Conservation (phyloP, 176 grass and related monocot species). For the Aegilops tauschii region DNA sequence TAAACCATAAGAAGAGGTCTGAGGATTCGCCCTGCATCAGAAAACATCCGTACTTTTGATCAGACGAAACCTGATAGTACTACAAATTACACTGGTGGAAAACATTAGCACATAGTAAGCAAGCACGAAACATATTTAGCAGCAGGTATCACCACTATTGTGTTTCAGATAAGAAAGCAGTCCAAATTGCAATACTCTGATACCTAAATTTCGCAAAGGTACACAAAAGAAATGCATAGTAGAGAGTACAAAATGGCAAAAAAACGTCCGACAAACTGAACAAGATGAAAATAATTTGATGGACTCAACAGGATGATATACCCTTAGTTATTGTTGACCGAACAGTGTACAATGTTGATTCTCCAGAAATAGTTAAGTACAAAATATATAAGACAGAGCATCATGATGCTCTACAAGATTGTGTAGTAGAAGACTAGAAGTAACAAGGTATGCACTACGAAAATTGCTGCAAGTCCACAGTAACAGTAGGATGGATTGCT, state of each 20-base stretch:
- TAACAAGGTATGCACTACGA: background rate
- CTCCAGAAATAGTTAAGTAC: background rate
- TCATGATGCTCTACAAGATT: background rate
- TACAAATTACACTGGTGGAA: background rate
- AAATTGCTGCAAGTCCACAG: slow-evolving; percentile 59
- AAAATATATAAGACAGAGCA: slow-evolving; percentile 7
- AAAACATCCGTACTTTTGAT: slow-evolving; percentile 84
- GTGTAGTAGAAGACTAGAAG: background rate
- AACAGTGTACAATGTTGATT: background rate
- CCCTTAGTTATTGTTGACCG: background rate
- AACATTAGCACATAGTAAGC: background rate
- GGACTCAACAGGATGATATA: background rate
- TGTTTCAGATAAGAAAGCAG: background rate
- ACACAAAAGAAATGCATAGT: background rate
- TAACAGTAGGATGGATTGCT: slow-evolving; percentile 91
- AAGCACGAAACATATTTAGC: background rate
- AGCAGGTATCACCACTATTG: background rate
- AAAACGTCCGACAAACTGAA: background rate
- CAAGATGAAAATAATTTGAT: slow-evolving; percentile 4
- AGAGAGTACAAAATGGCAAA: background rate
- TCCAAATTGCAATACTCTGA: background rate
- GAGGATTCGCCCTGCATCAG: slow-evolving; percentile 77
- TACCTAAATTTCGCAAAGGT: background rate
- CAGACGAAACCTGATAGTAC: slow-evolving; percentile 7
- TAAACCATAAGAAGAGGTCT: slow-evolving; percentile 83